Evolutionary conservation across 2,329 filamentous ascomycete genomes (phyloP).

Genomic region (Hypoxylon sp.): DNA sequence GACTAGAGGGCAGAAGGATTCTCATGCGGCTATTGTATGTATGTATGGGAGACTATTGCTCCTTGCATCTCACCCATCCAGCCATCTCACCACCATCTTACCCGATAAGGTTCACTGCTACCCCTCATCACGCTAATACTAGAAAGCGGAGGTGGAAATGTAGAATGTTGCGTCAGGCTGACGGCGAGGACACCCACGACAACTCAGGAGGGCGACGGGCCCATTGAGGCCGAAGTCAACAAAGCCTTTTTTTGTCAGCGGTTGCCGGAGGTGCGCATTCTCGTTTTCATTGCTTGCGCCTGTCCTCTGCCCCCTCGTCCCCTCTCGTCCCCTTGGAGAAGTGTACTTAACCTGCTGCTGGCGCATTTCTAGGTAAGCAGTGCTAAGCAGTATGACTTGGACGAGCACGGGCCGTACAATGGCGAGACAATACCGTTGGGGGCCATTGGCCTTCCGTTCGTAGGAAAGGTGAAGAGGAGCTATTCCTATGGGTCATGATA

Average conservation of each 20-base stretch:
- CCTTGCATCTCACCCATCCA: constrained; percentile 35
- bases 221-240: constrained; percentile 37
- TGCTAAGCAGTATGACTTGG: constrained; percentile 16
- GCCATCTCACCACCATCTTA: constrained; percentile 36
- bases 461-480: constrained; percentile 17
- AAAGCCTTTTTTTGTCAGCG: constrained; percentile 20
- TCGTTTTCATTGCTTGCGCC: constrained; percentile 23
- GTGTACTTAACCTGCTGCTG: constrained; percentile 3
- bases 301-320: constrained; percentile 14
- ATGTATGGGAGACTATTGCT: constrained; percentile 14
- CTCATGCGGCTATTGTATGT: constrained; percentile 40
- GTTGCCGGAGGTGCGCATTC: constrained; percentile 29
- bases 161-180: constrained; percentile 42
- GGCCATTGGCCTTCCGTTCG: constrained; percentile 25
- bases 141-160: constrained; percentile 42
- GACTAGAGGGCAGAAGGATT: constrained; percentile 28
- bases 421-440: constrained; percentile 34
- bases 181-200: constrained; percentile 28
- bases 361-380: constrained; percentile 8
- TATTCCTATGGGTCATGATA: constrained; percentile 19
- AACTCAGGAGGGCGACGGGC: constrained; percentile 10
- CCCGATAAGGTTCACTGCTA: constrained; percentile 41
- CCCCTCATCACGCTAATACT: constrained; percentile 42
- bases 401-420: constrained; percentile 21
- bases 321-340: constrained; percentile 10